Base-by-base conservation (phyloP, 2,329 filamentous ascomycete genomes). In the Penicillium freii region DNA sequence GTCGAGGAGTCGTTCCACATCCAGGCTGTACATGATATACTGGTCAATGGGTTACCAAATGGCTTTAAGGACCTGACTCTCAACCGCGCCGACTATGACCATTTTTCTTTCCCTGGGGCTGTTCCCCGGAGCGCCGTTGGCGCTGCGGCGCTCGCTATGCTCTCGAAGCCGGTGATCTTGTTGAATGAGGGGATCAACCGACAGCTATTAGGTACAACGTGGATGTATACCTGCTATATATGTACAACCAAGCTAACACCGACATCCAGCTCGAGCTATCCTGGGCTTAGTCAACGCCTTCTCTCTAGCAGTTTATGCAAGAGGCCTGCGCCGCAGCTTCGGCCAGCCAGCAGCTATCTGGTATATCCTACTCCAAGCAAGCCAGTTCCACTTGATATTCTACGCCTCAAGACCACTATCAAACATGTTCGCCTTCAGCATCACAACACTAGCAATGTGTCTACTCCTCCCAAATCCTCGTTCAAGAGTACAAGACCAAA, bases 1-100 rank as follows among this genome's bases (percentile, higher is more conserved):
- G 94, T 99, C 58, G 94, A 99, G 75, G 94, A 99, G 76, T 97
- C 93, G 0, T 97, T 99, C 83, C 96, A 96, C 73, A 86, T 97
- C 57, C 94, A 99, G 74, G 94, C 94, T 6, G 84, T 87, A 3
- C 94, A 97, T 75, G 94, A 99, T 73, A 88, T 99, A 36, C 75
- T 96, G 58, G 83, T 84, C 38, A 91, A 94, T 72, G 92, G 92
- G 25, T 85, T 90, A 1, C 90, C 91, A 0, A 79, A 87, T 64
- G 72, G 82, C 17, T 70, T 78, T 51, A 72, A 79, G 27, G 45
- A 54, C 15, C 25, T n/a, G 25, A 47, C 13, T 31, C 82, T 80
- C 39, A 77, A 94, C 17, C 80, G 80, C 17, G 70, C 79, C 4
- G 78, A 84, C 50, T 99, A 95, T 78, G 94, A 99, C 72, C 94